Evolutionary conservation across 768 basidiomycete species (phyloP), one percentile per base, ranked within the genome.

Genomic region (Auriscalpium microsporum): DNA sequence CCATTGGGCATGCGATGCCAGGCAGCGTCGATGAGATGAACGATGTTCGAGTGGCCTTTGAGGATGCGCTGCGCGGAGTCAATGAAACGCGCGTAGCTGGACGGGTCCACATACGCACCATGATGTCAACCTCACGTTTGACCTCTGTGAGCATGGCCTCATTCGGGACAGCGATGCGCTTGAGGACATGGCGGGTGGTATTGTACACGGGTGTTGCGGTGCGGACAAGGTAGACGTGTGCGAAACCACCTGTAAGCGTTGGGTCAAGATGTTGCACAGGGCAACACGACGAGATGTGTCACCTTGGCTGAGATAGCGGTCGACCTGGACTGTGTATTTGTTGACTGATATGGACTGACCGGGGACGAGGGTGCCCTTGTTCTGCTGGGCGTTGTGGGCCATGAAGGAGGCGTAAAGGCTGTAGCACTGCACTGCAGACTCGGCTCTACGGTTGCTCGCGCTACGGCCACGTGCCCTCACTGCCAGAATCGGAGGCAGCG

Each of bases 91-190:
- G 53, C 42, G n/a, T 11, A 38, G 46, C 10, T 28, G 40, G 42
- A 14, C 40, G 46, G 16, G n/a, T 19, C 42, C 17, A 10, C 42
- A 28, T 28, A 57, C 79, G 64, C 65, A 97, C 96, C 96, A 99
- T 99, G 61, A 98, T 90, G 65, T 98, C 94, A 46, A 99, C 96
- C 71, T 99, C 96, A 72, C 88, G 93, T 77, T 91, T 89, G 45
- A 98, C 95, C 64, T 96, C 94, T 11, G 84, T 80, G 54, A 98
- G 81, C 79, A 94, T 90, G 37, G 79, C 73, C 67, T 97, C 91
- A 67, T 86, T 90, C 23, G 90, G 79, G 46, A 97, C 94, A 19
- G 90, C 94, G 58, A 99, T 94, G 48, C 94, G 83, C 71, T 99
- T 99, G 60, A 99, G 82, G 63, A 98, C 96, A 78, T 99, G 96